A percentile compares a stretch with the other conserved stretches of the same genome.
phyloP scores from a whole-genome alignment of 805 yeast species.

The Metschnikowia vanudenii region DNA sequence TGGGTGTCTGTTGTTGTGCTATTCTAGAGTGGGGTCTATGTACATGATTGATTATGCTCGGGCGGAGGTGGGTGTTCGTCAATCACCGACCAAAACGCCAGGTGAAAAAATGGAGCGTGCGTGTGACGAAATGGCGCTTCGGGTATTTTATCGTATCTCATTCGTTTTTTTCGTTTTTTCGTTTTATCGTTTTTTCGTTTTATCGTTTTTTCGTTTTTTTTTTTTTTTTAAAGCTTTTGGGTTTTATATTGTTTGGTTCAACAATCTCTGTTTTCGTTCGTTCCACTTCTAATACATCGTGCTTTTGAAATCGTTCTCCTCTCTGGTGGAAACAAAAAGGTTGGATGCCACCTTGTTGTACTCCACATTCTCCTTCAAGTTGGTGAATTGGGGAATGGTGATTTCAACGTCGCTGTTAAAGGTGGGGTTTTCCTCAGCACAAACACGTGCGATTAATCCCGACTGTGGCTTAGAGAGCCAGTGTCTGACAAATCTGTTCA shows the following conservation, averaged over 20 bases:
- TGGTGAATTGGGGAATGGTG: constrained; percentile 24
- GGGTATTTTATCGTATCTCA: neutral
- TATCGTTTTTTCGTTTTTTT: neutral
- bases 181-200: neutral
- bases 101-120: neutral
- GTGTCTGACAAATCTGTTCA: constrained; percentile 28
- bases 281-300: neutral
- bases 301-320: constrained; percentile 7
- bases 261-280: neutral
- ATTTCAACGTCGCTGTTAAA: constrained; percentile 21
- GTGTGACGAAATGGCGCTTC: neutral
- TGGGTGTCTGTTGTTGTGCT: too few species aligned
- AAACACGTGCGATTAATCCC: constrained; percentile 23
- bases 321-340: constrained; percentile 5
- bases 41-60: neutral
- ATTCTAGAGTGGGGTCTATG: neutral
- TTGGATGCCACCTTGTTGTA: constrained; percentile 19
- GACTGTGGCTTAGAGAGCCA: constrained; percentile 32
- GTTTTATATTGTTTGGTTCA: too few species aligned
- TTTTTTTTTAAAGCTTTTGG: too few species aligned
- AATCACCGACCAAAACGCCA: neutral
- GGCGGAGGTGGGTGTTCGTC: neutral
- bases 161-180: neutral
- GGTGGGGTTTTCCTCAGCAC: constrained; percentile 21
- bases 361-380: constrained; percentile 30